Evolutionary conservation across 2,329 filamentous ascomycete genomes (phyloP).

Genomic region (Fusarium albidum): DNA sequence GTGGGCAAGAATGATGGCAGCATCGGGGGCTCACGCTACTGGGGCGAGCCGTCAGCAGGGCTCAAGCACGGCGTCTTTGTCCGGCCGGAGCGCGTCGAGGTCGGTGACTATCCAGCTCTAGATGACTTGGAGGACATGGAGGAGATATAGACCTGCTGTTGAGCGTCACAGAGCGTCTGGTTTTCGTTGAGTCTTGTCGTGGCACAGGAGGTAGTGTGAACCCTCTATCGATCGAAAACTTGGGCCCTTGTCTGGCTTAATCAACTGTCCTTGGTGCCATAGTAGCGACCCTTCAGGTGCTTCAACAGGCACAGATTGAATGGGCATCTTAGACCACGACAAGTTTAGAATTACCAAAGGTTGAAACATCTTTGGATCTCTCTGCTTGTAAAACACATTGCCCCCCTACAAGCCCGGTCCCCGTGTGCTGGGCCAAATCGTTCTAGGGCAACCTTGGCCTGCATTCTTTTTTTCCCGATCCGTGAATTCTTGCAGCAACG

Average conservation of each 20-base stretch:
- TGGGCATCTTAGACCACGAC: neutral
- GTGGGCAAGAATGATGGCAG: conserved; percentile 85
- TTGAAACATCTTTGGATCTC: conserved; percentile 1
- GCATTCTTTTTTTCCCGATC: conserved; percentile 30
- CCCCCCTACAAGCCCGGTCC: too few species aligned
- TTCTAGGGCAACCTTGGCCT: neutral
- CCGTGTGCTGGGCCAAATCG: conserved; percentile 3
- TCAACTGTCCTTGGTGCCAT: too few species aligned
- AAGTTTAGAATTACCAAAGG: conserved; percentile 2
- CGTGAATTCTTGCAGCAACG: conserved; percentile 32
- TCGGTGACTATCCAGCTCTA: conserved; percentile 75
- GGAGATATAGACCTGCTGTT: conserved; percentile 64
- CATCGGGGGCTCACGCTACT: conserved; percentile 73
- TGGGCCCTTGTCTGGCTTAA: neutral
- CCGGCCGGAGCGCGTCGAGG: conserved; percentile 78
- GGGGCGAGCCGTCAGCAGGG: conserved; percentile 67
- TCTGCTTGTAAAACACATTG: conserved; percentile 12
- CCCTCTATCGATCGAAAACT: neutral
- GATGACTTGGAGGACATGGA: conserved; percentile 82
- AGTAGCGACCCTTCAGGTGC: too few species aligned
- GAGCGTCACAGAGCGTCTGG: neutral
- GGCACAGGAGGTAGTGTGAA: neutral
- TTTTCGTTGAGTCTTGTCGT: neutral
- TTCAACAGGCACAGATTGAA: neutral
- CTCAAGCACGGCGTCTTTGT: conserved; percentile 82